Evolutionary conservation across 177 flowering plant species (phyloP), one percentile per base, ranked within the genome.

Genomic region (Telopea speciosissima): DNA sequence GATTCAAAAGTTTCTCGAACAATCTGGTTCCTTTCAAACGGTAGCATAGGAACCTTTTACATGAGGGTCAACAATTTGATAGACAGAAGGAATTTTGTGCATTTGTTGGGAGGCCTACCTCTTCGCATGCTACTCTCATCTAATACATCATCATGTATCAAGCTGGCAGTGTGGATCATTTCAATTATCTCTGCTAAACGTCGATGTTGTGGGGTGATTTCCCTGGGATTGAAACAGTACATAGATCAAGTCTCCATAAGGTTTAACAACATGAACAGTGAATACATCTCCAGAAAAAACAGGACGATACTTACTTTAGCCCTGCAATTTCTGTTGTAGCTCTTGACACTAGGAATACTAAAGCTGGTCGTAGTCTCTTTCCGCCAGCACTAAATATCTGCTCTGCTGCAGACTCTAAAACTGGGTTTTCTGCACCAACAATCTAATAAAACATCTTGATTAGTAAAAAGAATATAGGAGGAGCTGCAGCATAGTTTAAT

Each of bases 311-410:
- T 81, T 79, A 91, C 98, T 83, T 85, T 60, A 90, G 75, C 31
- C 91, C 92, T 67, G 75, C 86, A 66, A 89, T 49, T 63, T 87
- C 85, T 59, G 92, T 87, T 8, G 98, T 94, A 61, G 97, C 97
- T 76, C 97, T 81, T 62, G 98, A 86, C 31, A 90, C 97, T 23
- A 94, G 79, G 71, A 94, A 94, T 52, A 90, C 98, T 78, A 94
- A 78, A 72, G 97, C 98, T 24, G 98, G 97, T 68, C 98, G 86
- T 88, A 94, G 81, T 80, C 98, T 88, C 83, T 94, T 94, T 22
- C 98, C 98, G 71, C 98, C 98, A 68, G 98, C 98, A 73, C 95
- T 81, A 80, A 94, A 94, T 25, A 94, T 94, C 83, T 92, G 97
- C 81, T 94, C 92, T 44, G 98, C 98, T 31, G 98, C 98, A 64